A percentile compares a stretch with the other conserved stretches of the same genome.
Conservation (phyloP, 2,329 filamentous ascomycete species). For the Furcasterigmium sp. region DNA sequence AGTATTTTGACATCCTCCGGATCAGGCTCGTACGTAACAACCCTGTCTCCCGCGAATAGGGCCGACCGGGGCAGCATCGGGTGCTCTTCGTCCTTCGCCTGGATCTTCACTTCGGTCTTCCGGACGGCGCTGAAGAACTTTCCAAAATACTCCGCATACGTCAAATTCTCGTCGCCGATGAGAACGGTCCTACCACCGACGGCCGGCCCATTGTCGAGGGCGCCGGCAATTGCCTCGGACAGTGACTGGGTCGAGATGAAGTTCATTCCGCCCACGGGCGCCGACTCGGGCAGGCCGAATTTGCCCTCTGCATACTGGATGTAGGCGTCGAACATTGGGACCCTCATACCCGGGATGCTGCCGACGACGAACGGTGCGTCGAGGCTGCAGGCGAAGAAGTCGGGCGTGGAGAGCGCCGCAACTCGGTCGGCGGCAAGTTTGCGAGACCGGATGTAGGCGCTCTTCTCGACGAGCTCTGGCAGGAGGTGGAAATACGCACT, state of each 20-base stretch:
- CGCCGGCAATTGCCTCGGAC: slow-evolving; percentile 4
- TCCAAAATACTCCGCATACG: slow-evolving; percentile 4
- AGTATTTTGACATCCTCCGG: neutral
- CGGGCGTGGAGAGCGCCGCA: neutral
- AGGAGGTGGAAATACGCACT: slow-evolving; percentile 2
- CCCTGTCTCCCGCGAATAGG: neutral
- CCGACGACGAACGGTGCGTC: slow-evolving; percentile 7
- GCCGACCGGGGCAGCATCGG: slow-evolving; percentile 4
- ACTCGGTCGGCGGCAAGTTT: slow-evolving; percentile 2
- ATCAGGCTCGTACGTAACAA: slow-evolving; percentile 3
- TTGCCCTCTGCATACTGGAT: slow-evolving; percentile 4
- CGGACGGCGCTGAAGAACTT: slow-evolving; percentile 2
- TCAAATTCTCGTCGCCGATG: slow-evolving; percentile 5
- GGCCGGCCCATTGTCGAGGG: neutral
- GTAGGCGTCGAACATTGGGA: slow-evolving; percentile 2
- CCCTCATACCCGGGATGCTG: slow-evolving; percentile 2
- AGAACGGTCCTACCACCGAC: slow-evolving; percentile 1
- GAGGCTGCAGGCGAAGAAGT: slow-evolving; percentile 5
- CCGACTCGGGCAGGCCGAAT: neutral
- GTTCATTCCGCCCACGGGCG: slow-evolving; percentile 3
- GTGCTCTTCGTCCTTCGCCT: slow-evolving; percentile 1
- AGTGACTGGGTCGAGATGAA: slow-evolving; percentile 7
- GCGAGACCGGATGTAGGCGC: slow-evolving; percentile 5
- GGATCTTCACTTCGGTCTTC: neutral
- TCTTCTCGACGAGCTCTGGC: neutral